Evolutionary conservation across 148 eudicot genomes (phyloP), one percentile per base, ranked within the genome.

Genomic region (Simmondsia chinensis): DNA sequence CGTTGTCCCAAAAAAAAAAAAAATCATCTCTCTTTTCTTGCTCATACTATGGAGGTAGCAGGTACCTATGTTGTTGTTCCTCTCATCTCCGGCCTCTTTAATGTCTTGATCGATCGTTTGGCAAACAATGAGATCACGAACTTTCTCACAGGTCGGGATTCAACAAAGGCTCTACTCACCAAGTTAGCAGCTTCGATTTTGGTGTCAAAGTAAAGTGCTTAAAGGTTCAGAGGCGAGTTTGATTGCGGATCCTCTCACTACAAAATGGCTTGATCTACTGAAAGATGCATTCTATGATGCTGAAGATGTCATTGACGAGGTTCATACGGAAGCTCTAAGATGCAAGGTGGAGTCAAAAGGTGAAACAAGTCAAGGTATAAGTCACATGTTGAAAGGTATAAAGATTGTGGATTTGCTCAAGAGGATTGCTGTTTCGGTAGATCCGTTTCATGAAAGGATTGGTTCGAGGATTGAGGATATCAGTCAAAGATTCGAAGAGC

Each of bases 211-310:
- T 20, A 56, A 56, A 2, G 46, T 59, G 41, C 43, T 54, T n/a
- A 38, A 38, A n/a, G 59, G 44, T 29, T 58, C 66, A 26, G 57
- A 61, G 29, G 43, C 52, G 66, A 61, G 37, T 46, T 59, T 51
- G 41, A 34, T 20, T 9, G 21, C 24, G 16, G 12, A 61, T 22
- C 20, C 25, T 7, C 21, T 45, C 2, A 38, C 52, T 5, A 26
- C 43, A 21, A 20, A 18, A 21, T 48, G 47, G 38, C 27, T 48
- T 1, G 69, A 45, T 27, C 33, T 25, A 48, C 52, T 64, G 7
- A 31, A 24, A 6, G 21, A 36, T 22, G 48, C 42, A 9, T 16
- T 36, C 14, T 64, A 48, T 35, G 61, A 55, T 12, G 61, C 56
- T 4, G 61, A 63, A 19, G 68, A 63, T 34, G 16, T 28, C 3